These are phyloP conservation scores for Quercus rubra DNA, from an alignment of 306 rosid genomes.

Conservation along the genomic window DNA sequence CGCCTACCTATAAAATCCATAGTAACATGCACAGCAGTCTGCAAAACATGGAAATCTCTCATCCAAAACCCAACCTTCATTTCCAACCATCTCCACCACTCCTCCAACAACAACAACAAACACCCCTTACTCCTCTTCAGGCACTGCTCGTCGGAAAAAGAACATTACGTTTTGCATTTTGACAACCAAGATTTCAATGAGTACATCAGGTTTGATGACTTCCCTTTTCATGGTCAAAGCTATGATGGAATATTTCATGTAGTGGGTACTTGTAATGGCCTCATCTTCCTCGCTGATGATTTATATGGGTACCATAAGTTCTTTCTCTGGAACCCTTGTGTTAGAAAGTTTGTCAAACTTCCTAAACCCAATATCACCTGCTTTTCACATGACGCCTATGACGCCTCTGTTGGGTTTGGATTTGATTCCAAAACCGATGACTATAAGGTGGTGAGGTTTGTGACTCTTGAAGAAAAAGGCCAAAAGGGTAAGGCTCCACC, in stretches of 20 bases:
- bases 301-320: neutral
- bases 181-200: neutral
- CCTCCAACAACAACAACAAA: neutral
- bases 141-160: too few relatives aligned
- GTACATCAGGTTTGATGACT: neutral
- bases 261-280: constrained; percentile 8
- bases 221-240: neutral
- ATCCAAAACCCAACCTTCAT: neutral
- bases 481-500: neutral
- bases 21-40: neutral
- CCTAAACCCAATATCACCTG: neutral
- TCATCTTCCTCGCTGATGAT: constrained; percentile 5
- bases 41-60: neutral
- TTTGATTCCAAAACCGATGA: constrained; percentile 2
- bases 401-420: neutral
- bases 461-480: neutral
- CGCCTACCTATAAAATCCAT: too few relatives aligned
- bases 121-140: neutral
- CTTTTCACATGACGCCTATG: too few relatives aligned
- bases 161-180: neutral
- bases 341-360: neutral
- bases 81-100: neutral
- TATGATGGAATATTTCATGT: neutral
- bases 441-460: neutral
- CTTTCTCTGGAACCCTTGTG: constrained; percentile 6